A percentile compares a stretch with the other conserved stretches of the same genome.
phyloP scores from a whole-genome alignment of 2,329 filamentous ascomycete species.

The Aschersonia sp. region DNA sequence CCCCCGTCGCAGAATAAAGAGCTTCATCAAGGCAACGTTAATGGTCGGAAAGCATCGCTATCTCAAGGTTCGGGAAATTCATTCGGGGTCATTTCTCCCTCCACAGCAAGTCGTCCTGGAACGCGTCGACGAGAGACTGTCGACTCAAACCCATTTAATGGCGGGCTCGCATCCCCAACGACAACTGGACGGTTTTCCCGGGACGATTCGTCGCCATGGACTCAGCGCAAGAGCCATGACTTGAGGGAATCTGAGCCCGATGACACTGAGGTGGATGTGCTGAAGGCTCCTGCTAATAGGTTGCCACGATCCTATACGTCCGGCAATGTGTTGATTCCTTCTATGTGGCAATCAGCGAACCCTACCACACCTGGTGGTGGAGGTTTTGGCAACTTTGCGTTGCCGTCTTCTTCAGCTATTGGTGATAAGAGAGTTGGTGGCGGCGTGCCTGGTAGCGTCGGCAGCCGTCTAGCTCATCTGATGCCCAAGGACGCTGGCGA shows the following conservation, averaged over 20 bases:
- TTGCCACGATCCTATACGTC: conserved; percentile 39
- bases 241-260: conserved; percentile 40
- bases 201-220: conserved; percentile 47
- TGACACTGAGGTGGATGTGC: conserved; percentile 24
- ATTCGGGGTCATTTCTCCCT: conserved; percentile 62
- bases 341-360: conserved; percentile 30
- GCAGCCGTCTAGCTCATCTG: conserved; percentile 75
- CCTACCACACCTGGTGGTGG: conserved; percentile 51
- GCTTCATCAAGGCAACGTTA: conserved; percentile 40
- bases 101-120: conserved; percentile 53
- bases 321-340: conserved; percentile 28
- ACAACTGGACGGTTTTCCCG: conserved; percentile 42
- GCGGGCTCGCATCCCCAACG: conserved; percentile 45
- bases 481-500: conserved; percentile 67
- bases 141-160: conserved; percentile 50
- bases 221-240: conserved; percentile 38
- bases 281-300: conserved; percentile 13
- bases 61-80: conserved; percentile 52
- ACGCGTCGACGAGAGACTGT: conserved; percentile 70
- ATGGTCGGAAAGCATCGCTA: conserved; percentile 69
- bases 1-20: conserved; percentile 63
- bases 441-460: conserved; percentile 51
- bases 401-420: conserved; percentile 40
- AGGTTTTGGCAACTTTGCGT: conserved; percentile 82
- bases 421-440: conserved; percentile 64